Evolutionary conservation across 2,329 filamentous ascomycete species (phyloP).

Genomic region (Triangularia setosa): DNA sequence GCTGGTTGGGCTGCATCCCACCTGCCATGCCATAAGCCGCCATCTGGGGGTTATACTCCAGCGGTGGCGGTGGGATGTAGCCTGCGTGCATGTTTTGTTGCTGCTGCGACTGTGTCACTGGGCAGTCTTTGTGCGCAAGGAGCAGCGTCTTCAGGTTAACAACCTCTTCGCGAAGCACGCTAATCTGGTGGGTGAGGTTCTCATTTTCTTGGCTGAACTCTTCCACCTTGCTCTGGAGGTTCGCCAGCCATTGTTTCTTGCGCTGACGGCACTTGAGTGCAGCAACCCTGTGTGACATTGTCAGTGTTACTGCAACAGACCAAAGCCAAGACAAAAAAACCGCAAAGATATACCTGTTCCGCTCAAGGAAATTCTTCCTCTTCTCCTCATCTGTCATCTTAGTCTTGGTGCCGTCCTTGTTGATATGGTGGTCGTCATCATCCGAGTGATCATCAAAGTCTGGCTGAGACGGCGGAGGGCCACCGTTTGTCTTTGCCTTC

Average conservation of each 20-base stretch:
- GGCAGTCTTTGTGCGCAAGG: constrained; percentile 93
- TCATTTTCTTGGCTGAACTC: constrained; percentile 91
- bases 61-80: constrained; percentile 37
- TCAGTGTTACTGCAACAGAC: not conserved
- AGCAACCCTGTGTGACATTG: constrained; percentile 63
- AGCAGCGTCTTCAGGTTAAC: constrained; percentile 91
- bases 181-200: constrained; percentile 75
- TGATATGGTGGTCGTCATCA: constrained; percentile 47
- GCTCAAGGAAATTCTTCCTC: constrained; percentile 93
- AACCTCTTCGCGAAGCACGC: constrained; percentile 82
- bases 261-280: constrained; percentile 95
- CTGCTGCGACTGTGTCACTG: constrained; percentile 64
- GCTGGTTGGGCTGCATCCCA: constrained; percentile 48
- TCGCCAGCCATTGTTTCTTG: constrained; percentile 98
- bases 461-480: constrained; percentile 26
- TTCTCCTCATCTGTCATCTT: constrained; percentile 99
- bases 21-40: constrained; percentile 57
- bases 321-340: constrained; percentile 42
- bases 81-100: constrained; percentile 67
- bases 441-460: constrained; percentile 32
- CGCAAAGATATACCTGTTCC: constrained; percentile 74
- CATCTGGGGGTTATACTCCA: constrained; percentile 52
- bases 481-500: constrained; percentile 60
- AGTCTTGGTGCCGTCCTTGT: constrained; percentile 51
- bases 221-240: constrained; percentile 91